Percentiles rank a stretch among this genome's conserved stretches.
Evolutionary conservation across 2,329 filamentous ascomycete genomes (phyloP).

Genomic region (Magnaporthiopsis incrustans): DNA sequence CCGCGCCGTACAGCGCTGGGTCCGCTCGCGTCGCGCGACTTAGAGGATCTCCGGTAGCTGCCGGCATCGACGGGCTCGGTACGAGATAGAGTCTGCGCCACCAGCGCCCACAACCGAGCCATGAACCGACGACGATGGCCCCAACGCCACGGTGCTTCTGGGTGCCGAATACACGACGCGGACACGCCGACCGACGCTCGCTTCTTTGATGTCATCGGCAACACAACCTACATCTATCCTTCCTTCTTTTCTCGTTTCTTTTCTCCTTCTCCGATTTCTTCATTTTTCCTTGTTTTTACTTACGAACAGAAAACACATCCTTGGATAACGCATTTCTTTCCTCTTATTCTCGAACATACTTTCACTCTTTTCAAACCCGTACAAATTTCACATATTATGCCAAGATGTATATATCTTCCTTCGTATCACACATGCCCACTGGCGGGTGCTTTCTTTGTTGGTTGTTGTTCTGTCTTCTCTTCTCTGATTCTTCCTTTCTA

Average conservation of each 20-base stretch:
- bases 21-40: constrained; percentile 32
- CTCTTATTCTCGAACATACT: neutral
- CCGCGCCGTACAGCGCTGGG: constrained; percentile 49
- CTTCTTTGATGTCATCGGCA: neutral
- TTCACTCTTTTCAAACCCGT: neutral
- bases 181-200: neutral
- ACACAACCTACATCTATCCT: neutral
- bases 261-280: neutral
- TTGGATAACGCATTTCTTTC: neutral
- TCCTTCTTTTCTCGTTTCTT: neutral
- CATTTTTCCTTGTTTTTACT: neutral
- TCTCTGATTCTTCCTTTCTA: too few relatives aligned
- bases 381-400: neutral
- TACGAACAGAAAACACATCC: neutral
- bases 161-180: too few relatives aligned
- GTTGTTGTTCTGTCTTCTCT: neutral
- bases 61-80: neutral
- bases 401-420: neutral
- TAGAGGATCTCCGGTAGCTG: neutral
- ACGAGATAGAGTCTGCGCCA: too few relatives aligned
- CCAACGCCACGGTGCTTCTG: too few relatives aligned
- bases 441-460: neutral
- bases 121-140: too few relatives aligned
- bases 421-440: neutral
- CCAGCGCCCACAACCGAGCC: too few relatives aligned